Base-by-base conservation (phyloP, 345 rosid species). In the Eucalyptus sp. region DNA sequence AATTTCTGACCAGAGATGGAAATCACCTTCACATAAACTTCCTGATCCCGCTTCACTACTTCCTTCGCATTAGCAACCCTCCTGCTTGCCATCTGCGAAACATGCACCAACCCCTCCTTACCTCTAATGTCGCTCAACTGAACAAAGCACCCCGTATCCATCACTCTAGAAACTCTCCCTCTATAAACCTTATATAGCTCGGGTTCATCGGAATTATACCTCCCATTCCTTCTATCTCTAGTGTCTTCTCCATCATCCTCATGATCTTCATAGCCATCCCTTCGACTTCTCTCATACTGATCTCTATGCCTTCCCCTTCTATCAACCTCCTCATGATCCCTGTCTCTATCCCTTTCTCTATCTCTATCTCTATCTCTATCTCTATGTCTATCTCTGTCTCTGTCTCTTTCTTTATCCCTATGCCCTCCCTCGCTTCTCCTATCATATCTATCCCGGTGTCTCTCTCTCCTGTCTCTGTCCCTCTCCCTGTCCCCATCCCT, bases 41-140 rank as follows among this genome's bases (percentile, higher is more conserved):
- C 95, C 94, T 93, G 96, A 86, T 94, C 97, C 80, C 96, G 89
- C 94, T 96, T 96, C 60, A 96, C 96, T 51, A 93, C 92, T 90
- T 95, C 95, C 87, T 94, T 93, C 6, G 96, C 98, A 87, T 92
- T 94, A 37, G 87, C 50, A 89, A 94, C 91, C 87, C 95, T 95
- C 90, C 95, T 92, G 84, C 92, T 93, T 17, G 96, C 97, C 86
- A 96, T 95, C 95, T 97, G 97, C 13, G 98, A 96, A 88, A 96
- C 94, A 94, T 96, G 99, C 66, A 96, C 98, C 90, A 97, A 86
- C 37, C 99, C 99, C 92, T 96, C 99, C 90, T 95, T 96, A n/a
- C 98, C 98, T 90, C 94, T 93, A 89, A 96, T 93, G 85, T 92
- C 97, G 89, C 86, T 95, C 90, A 97, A 92, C 76, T 94, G 97